A percentile compares a stretch with the other conserved stretches of the same genome.
These are phyloP conservation scores for Boletus speciosus DNA, from an alignment of 768 basidiomycete species.

Conservation along the genomic window DNA sequence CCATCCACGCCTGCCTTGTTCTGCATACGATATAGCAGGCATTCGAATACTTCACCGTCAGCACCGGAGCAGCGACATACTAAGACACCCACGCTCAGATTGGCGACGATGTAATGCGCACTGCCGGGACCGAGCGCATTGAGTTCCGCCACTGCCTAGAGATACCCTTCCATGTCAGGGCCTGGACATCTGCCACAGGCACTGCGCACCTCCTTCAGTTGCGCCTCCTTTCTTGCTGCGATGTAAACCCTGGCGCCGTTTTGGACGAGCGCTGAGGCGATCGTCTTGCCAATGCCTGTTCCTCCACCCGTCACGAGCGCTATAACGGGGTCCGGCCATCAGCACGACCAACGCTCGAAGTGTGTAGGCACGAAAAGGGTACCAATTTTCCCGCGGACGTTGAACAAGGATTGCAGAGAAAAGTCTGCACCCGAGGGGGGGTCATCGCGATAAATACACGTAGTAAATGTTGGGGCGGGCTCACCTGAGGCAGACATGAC, in stretches of 20 bases:
- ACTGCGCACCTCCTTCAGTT: conserved; percentile 63
- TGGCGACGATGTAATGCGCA: conserved; percentile 71
- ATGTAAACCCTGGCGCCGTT: conserved; percentile 91
- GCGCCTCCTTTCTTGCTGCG: conserved; percentile 76
- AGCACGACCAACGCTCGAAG: not conserved
- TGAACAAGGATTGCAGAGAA: conserved; percentile 52
- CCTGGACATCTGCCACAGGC: conserved; percentile 33
- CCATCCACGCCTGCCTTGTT: conserved; percentile 77
- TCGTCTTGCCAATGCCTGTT: conserved; percentile 81
- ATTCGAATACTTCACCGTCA: not conserved
- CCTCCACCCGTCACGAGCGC: conserved; percentile 83
- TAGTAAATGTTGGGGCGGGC: not conserved
- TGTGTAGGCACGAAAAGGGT: conserved; percentile 10
- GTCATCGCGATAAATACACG: not conserved
- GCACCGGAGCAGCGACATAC: not conserved
- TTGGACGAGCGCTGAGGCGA: conserved; percentile 75
- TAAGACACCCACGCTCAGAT: conserved; percentile 56
- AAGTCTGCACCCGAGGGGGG: conserved; percentile 39
- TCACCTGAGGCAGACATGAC: conserved; percentile 17
- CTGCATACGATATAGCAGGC: conserved; percentile 32
- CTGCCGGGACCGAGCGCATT: conserved; percentile 57
- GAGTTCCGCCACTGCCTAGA: conserved; percentile 53
- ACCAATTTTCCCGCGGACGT: conserved; percentile 71
- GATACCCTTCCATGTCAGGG: not conserved
- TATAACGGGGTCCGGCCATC: conserved; percentile 20